phyloP scores from a whole-genome alignment of 2,329 filamentous ascomycete genomes.

The Amauroascus niger region DNA sequence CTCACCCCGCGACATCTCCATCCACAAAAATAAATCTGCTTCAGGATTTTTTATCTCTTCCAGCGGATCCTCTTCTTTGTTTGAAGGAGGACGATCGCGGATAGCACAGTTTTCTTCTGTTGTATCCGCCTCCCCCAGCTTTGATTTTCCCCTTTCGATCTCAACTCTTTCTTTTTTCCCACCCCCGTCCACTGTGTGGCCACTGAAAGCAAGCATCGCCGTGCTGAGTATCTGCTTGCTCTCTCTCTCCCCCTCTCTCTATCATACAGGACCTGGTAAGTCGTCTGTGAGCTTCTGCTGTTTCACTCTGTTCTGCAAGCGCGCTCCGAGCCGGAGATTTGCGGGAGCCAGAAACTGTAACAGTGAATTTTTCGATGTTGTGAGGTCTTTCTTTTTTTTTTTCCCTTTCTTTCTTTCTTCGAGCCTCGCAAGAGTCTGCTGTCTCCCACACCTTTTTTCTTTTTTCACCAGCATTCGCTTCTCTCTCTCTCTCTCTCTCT shows the following conservation, averaged over 20 bases:
- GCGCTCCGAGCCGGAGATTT: neutral
- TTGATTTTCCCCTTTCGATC: slow-evolving; percentile 10
- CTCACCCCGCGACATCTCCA: slow-evolving; percentile 3
- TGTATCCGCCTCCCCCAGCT: slow-evolving; percentile 16
- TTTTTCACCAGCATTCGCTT: neutral
- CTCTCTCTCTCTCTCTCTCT: neutral
- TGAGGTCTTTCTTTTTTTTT: no score
- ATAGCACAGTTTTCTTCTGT: slow-evolving; percentile 17
- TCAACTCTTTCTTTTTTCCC: slow-evolving; percentile 4
- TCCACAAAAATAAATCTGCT: neutral
- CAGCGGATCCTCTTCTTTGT: slow-evolving; percentile 19
- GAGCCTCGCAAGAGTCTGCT: no score
- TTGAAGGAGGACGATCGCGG: slow-evolving; percentile 21
- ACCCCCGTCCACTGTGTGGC: slow-evolving; percentile 5
- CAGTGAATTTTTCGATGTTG: no score
- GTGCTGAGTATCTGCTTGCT: neutral
- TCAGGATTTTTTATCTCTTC: slow-evolving; percentile 10
- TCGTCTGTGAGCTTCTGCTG: neutral
- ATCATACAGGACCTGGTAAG: slow-evolving; percentile 8
- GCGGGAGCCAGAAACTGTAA: neutral
- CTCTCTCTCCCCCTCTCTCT: no score
- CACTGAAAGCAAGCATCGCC: slow-evolving; percentile 12
- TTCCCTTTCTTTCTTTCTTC: no score
- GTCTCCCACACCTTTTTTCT: neutral
- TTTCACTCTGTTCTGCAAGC: neutral